Base-by-base conservation (phyloP, 108 stramenopile species). In the Nitzschia sp. region DNA sequence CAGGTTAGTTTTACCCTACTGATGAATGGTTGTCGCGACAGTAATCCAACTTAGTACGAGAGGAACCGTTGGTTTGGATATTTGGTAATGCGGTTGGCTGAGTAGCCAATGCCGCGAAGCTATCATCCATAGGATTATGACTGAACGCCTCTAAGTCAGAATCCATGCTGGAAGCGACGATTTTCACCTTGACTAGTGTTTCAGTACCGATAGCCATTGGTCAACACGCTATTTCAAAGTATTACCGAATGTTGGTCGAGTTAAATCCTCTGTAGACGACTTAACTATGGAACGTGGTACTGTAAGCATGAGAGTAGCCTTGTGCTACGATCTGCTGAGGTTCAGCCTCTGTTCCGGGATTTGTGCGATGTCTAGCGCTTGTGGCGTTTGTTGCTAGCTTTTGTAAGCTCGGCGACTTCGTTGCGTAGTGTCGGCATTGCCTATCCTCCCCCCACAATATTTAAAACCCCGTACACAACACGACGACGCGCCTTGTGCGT, bases 11-110 rank as follows among this genome's bases (percentile, higher is more conserved):
- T 90, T 95, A 91, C 90, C 91, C 91, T 95, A 85, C 89, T 92
- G 89, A 89, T 88, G 84, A 85, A 55, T 76, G 55, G 90, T 89
- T 92, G 92, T 86, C 87, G 88, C 82, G 76, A 92, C 88, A 93
- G 92, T 94, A 96, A 94, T 96, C 89, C 90, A 96, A 92, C 91
- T 96, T 96, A 94, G 95, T 96, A 94, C 95, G 91, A 96, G 95
- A 96, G 93, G 95, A 96, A 96, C 91, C 93, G 91, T 93, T 96
- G 95, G 91, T 92, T 93, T 91, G 83, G 92, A 94, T 91, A 93
- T 79, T 96, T 94, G 95, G 93, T 94, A 88, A 90, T 84, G 85
- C 83, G 79, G 88, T 89, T 93, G 86, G 86, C 81, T 89, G 88
- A 88, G 83, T 63, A 93, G 91, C 88, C 86, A 93, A 87, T 89